These are phyloP conservation scores for Spergularia marina DNA, from an alignment of 148 eudicot genomes.

Conservation along the genomic window DNA sequence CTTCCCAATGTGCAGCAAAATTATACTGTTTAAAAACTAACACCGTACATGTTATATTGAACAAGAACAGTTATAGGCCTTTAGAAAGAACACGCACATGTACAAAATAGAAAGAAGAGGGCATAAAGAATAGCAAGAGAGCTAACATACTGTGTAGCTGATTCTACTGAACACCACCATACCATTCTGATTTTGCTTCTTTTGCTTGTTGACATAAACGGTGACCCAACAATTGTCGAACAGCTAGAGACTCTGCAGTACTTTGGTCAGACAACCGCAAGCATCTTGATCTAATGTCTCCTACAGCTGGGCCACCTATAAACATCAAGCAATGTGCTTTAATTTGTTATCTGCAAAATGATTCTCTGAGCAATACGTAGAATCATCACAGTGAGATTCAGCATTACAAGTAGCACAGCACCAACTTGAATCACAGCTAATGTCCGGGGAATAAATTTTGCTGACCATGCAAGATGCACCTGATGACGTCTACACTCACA, in stretches of 20 bases:
- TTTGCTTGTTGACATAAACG: constrained; percentile 72
- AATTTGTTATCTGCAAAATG: neutral
- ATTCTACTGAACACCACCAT: constrained; percentile 18
- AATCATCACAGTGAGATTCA: neutral
- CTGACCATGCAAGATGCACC: neutral
- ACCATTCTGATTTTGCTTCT: constrained; percentile 90
- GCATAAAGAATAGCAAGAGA: constrained; percentile 16
- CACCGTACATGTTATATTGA: neutral
- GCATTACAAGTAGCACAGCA: constrained; percentile 4
- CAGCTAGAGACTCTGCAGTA: constrained; percentile 87
- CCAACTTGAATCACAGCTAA: neutral
- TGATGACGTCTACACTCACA: neutral
- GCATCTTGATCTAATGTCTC: constrained; percentile 98
- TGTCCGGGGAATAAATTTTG: neutral
- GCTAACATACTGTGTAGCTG: constrained; percentile 11
- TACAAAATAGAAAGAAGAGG: neutral
- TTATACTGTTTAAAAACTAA: neutral
- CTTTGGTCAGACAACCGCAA: constrained; percentile 89
- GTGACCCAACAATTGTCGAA: constrained; percentile 80
- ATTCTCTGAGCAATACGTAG: neutral
- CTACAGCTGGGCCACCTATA: constrained; percentile 97
- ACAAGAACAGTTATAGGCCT: neutral
- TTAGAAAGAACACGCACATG: neutral
- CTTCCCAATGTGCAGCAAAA: neutral
- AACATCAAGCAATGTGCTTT: constrained; percentile 12